Percentiles rank a stretch among this genome's conserved stretches.
These are phyloP conservation scores for Hamamelis virginiana DNA, from an alignment of 164 flowering plant species.

Conservation along the genomic window DNA sequence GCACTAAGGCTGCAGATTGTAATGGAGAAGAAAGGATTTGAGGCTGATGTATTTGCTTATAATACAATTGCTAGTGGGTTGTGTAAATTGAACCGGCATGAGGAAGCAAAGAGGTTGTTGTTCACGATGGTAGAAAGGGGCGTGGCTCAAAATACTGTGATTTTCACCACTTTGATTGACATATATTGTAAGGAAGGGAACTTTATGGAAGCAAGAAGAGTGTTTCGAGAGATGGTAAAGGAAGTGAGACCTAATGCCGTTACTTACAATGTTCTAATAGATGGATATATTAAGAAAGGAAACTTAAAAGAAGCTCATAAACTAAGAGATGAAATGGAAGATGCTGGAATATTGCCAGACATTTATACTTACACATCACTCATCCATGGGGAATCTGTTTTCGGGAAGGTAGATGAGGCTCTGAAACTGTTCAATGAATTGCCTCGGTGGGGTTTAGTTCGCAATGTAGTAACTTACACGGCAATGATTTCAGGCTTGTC, in stretches of 20 bases:
- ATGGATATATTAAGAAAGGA: conserved; percentile 61
- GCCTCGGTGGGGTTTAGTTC: conserved; percentile 36
- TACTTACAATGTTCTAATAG: conserved; percentile 70
- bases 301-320: conserved; percentile 54
- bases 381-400: conserved; percentile 63
- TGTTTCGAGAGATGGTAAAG: conserved; percentile 57
- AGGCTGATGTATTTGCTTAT: conserved; percentile 26
- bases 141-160: conserved; percentile 30
- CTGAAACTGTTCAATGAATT: conserved; percentile 53
- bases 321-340: conserved; percentile 55
- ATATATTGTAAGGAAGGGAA: conserved; percentile 73
- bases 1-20: conserved; percentile 36
- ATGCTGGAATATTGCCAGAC: conserved; percentile 49
- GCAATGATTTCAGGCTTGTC: conserved; percentile 69
- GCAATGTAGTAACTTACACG: conserved; percentile 51
- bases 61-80: conserved; percentile 31
- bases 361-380: conserved; percentile 65
- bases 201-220: conserved; percentile 54
- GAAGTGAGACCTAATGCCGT: conserved; percentile 46
- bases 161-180: conserved; percentile 58
- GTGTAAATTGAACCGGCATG: conserved; percentile 18
- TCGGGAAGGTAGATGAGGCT: conserved; percentile 59
- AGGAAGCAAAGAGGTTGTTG: conserved; percentile 37
- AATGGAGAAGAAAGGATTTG: conserved; percentile 49
- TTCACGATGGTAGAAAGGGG: conserved; percentile 31